A percentile compares a stretch with the other conserved stretches of the same genome.
Evolutionary conservation across 2,329 filamentous ascomycete genomes (phyloP).

Genomic region (Beauveria caledonica): DNA sequence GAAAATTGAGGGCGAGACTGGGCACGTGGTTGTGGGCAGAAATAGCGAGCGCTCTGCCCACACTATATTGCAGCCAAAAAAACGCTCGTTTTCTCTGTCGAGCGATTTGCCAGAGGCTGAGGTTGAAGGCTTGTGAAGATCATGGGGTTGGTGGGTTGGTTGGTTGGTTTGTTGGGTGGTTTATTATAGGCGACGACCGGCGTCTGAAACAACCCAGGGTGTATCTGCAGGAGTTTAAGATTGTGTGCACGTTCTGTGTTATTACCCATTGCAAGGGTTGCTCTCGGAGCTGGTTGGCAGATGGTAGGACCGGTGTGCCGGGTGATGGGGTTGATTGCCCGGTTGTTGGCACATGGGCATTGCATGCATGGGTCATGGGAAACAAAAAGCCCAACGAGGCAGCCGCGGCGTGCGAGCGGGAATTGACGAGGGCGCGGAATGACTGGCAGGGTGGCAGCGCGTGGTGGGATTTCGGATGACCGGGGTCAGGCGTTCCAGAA

Average conservation of each 20-base stretch:
- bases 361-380: neutral
- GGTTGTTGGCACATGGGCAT: conserved; percentile 1
- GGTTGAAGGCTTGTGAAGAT: neutral
- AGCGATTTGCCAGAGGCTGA: neutral
- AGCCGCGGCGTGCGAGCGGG: no score
- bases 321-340: neutral
- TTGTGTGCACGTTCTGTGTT: neutral
- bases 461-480: neutral
- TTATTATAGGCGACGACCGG: neutral
- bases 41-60: no score
- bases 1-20: neutral
- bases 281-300: neutral
- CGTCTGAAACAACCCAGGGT: conserved; percentile 1
- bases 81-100: neutral
- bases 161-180: neutral
- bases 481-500: conserved; percentile 8
- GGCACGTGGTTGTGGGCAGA: neutral
- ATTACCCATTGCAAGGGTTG: neutral
- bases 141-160: neutral
- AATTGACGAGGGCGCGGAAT: neutral
- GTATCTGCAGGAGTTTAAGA: neutral
- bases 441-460: neutral
- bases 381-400: no score
- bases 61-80: no score
- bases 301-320: neutral